phyloP scores from a whole-genome alignment of 1,284 basidiomycete genomes.

The Ganoderma boninense region DNA sequence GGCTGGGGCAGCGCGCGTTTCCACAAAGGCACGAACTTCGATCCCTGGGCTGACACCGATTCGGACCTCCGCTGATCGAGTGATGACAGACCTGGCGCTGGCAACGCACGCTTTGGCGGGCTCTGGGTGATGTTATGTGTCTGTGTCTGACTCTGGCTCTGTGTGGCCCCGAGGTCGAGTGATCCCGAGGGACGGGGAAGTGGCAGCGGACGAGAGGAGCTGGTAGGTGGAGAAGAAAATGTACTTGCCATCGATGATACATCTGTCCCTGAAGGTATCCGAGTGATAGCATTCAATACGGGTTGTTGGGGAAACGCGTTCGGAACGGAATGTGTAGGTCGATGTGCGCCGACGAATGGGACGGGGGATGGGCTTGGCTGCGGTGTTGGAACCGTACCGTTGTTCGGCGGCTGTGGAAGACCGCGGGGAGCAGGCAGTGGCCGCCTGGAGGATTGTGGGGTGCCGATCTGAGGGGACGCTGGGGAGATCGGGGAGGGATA shows the following conservation, averaged over 20 bases:
- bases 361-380: slow-evolving; percentile 26
- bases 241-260: slow-evolving; percentile 19
- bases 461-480: slow-evolving; percentile 20
- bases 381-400: slow-evolving; percentile 18
- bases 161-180: slow-evolving; percentile 29
- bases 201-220: slow-evolving; percentile 37
- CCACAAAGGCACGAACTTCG: slow-evolving; percentile 43
- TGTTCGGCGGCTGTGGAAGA: slow-evolving; percentile 18
- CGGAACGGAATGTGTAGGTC: slow-evolving; percentile 31
- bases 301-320: slow-evolving; percentile 11
- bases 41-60: slow-evolving; percentile 29
- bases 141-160: slow-evolving; percentile 11
- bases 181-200: slow-evolving; percentile 35
- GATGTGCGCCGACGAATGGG: slow-evolving; percentile 23
- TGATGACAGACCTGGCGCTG: slow-evolving; percentile 16
- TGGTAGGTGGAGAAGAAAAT: slow-evolving; percentile 22
- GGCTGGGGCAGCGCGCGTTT: slow-evolving; percentile 41
- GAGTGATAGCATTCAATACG: slow-evolving; percentile 5
- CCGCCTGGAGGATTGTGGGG: slow-evolving; percentile 27
- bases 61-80: slow-evolving; percentile 16
- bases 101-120: slow-evolving; percentile 32
- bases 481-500: slow-evolving; percentile 34
- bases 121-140: slow-evolving; percentile 24
- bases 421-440: slow-evolving; percentile 35
- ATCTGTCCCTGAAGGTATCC: slow-evolving; percentile 17